Conservation (phyloP, 192 early-diverging fungal species). For the Backusella australiensis region DNA sequence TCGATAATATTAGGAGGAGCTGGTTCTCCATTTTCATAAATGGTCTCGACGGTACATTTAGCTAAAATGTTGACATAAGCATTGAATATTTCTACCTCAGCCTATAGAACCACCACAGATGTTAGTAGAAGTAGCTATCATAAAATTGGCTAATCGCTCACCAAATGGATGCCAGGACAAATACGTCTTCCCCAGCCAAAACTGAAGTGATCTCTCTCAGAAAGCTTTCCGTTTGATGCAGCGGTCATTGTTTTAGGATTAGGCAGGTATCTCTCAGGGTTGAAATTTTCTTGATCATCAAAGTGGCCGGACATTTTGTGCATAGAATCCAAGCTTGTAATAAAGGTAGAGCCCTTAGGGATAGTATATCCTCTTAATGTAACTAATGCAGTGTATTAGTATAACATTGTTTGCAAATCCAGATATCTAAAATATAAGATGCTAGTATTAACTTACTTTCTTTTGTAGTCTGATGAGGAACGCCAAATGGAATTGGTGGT, state of each 20-base stretch:
- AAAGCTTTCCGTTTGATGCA: constrained; percentile 17
- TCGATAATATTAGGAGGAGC: background rate
- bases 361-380: constrained; percentile 38
- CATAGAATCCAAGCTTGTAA: constrained; percentile 46
- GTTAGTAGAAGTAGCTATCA: background rate
- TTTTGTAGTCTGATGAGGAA: background rate
- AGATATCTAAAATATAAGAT: background rate
- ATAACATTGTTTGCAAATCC: background rate
- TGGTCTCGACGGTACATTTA: background rate
- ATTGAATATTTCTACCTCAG: constrained; percentile 10
- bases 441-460: background rate
- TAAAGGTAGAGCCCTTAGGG: constrained; percentile 43
- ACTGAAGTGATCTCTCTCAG: constrained; percentile 5
- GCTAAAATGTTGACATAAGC: background rate
- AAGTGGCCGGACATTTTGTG: constrained; percentile 34
- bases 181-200: constrained; percentile 21
- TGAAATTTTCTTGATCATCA: constrained; percentile 43
- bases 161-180: background rate
- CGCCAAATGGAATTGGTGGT: background rate
- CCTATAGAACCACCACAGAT: background rate
- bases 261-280: constrained; percentile 38
- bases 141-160: background rate
- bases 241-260: background rate
- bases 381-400: background rate
- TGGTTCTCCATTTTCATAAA: background rate